phyloP scores from a whole-genome alignment of 2,329 filamentous ascomycete genomes.

The Parastagonospora avenae region DNA sequence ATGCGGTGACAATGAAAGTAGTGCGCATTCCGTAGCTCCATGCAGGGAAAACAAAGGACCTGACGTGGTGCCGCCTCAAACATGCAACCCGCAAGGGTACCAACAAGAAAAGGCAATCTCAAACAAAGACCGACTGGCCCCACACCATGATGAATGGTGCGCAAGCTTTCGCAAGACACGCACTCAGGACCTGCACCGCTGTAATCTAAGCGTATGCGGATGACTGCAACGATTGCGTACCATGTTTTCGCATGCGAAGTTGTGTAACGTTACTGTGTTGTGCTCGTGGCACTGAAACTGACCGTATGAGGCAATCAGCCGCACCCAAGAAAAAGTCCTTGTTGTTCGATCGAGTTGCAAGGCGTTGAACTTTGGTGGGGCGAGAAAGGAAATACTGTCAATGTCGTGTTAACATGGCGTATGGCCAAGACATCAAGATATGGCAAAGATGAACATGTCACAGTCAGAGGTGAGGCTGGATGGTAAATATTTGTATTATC shows the following conservation, averaged over 20 bases:
- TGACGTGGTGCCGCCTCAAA: not conserved
- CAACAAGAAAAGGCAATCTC: not conserved
- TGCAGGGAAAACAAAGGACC: not conserved
- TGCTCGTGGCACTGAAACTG: not conserved
- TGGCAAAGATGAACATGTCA: not conserved
- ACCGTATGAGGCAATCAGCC: not conserved
- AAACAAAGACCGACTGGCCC: not conserved
- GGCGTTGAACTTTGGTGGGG: not conserved
- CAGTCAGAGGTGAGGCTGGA: not conserved
- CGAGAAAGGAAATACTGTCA: not conserved
- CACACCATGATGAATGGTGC: not conserved
- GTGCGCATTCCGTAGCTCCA: not conserved
- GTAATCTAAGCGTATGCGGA: not conserved
- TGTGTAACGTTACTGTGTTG: not conserved
- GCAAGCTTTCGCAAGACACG: not conserved
- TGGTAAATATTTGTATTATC: not conserved
- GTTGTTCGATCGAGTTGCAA: not conserved
- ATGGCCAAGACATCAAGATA: not conserved
- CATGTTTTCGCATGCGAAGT: not conserved
- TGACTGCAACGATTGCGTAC: not conserved
- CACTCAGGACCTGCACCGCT: not conserved
- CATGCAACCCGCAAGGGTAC: not conserved
- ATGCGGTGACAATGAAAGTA: not conserved
- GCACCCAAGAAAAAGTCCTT: conserved; percentile 1
- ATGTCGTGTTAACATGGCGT: not conserved